Base-by-base conservation (phyloP, 805 yeast species). In the Barnettozyma salicaria region DNA sequence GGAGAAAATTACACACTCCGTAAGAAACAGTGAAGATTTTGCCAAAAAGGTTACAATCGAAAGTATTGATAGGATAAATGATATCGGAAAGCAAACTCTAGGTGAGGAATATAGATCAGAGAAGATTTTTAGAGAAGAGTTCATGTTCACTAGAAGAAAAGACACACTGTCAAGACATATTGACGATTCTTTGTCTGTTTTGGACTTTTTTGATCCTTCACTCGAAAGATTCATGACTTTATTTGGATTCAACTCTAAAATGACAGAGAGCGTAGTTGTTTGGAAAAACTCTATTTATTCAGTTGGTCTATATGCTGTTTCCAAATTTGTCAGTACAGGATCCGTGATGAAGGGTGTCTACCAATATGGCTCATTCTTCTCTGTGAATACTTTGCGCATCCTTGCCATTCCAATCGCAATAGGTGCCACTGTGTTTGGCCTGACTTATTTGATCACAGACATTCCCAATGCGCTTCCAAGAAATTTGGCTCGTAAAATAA, bases 391-490 rank as follows among this genome's bases (percentile, higher is more conserved):
- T 1, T 39, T 76, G 19, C 67, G 62, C 40, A 67, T 65, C 30
- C 55, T 80, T n/a, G 68, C 73, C 0, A 56, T 73, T 1, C 89
- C 94, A 0, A 32, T 76, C 0, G 41, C 70, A 1, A 46, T 77
- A 3, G 67, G 76, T 7, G 70, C 72, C 1, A 62, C 74, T 5
- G 70, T 76, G 1, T 64, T 76, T 11, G 68, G 81, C 0, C 61
- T 73, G 1, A 74, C 76, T 27, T 87, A 84, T 50, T 56, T 88
- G 40, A 63, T 87, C 14, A 67, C 70, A 41, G 97, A 92, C 58
- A 76, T 94, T 11, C 97, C 97, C 3, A 75, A 81, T 49, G 95
- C 97, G 0, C 76, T 86, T 49, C 94, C 96, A 14, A 68, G 87
- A 47, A 88, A 88, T 40, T 71, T 87, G 41, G 87, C 92, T 0